Evolutionary conservation across 2,329 filamentous ascomycete species (phyloP).

Genomic region (Sclerotinia trifoliorum): DNA sequence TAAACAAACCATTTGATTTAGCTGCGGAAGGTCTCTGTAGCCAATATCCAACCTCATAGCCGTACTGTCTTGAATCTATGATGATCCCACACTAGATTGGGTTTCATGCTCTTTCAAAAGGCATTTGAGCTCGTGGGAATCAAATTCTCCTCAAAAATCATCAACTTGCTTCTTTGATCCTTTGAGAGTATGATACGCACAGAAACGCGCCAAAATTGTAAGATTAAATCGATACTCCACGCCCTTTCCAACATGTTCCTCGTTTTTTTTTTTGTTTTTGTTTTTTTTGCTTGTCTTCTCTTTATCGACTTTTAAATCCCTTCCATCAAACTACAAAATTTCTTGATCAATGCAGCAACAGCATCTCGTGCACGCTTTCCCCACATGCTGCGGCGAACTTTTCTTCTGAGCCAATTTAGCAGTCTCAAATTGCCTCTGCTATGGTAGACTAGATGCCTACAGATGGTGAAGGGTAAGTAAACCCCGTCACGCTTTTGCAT

Average conservation of each 20-base stretch:
- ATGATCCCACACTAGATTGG: background rate
- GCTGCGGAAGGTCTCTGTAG: background rate
- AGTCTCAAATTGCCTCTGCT: background rate
- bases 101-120: too few species aligned
- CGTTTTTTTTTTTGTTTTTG: too few species aligned
- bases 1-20: background rate
- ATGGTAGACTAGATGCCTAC: too few species aligned
- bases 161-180: background rate
- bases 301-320: background rate
- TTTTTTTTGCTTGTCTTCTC: too few species aligned
- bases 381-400: background rate
- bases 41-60: background rate
- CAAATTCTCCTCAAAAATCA: background rate
- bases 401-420: accelerated
- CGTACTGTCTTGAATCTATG: background rate
- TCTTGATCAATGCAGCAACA: background rate
- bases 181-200: background rate
- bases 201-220: background rate
- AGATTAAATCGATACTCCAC: too few species aligned
- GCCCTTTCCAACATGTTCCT: background rate
- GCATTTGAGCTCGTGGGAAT: too few species aligned
- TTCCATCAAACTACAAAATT: background rate
- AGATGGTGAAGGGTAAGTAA: background rate
- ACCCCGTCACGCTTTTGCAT: too few species aligned
- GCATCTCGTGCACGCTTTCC: too few species aligned